These are phyloP conservation scores for Phlebopus sp. DNA, from an alignment of 1,284 basidiomycete genomes.

Conservation along the genomic window DNA sequence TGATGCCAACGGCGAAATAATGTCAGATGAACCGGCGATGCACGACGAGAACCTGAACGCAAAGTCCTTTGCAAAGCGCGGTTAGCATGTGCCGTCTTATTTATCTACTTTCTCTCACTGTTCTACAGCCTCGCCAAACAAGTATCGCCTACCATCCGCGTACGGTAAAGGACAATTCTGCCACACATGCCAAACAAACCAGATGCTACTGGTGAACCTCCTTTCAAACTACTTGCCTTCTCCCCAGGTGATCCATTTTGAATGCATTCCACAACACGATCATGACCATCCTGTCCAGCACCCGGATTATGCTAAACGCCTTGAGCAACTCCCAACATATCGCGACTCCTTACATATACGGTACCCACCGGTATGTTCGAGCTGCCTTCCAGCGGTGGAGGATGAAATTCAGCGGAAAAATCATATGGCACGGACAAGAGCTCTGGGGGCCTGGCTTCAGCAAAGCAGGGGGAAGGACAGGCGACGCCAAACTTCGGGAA, in stretches of 20 bases:
- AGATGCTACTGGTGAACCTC: conserved; percentile 81
- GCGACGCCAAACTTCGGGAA: conserved; percentile 43
- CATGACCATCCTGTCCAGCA: conserved; percentile 43
- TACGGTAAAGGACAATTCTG: conserved; percentile 72
- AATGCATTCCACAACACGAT: not conserved
- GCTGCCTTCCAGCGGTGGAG: conserved; percentile 76
- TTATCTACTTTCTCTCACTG: conserved; percentile 3
- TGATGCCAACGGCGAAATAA: conserved; percentile 66
- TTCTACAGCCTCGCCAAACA: conserved; percentile 58
- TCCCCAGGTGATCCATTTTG: conserved; percentile 46
- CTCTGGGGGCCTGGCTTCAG: conserved; percentile 67
- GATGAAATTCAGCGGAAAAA: conserved; percentile 76
- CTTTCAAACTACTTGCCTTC: conserved; percentile 84
- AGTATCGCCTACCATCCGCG: conserved; percentile 59
- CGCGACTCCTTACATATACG: conserved; percentile 70
- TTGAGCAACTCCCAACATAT: conserved; percentile 68
- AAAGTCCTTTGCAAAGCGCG: conserved; percentile 71
- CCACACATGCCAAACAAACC: conserved; percentile 85
- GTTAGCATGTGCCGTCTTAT: conserved; percentile 37
- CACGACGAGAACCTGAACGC: conserved; percentile 71
- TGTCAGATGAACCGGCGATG: conserved; percentile 87
- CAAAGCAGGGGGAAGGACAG: conserved; percentile 59
- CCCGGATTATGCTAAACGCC: conserved; percentile 62
- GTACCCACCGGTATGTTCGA: conserved; percentile 81
- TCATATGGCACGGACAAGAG: conserved; percentile 76